phyloP scores from a whole-genome alignment of 371 early-diverging fungal genomes.

The Mucor piriformis region DNA sequence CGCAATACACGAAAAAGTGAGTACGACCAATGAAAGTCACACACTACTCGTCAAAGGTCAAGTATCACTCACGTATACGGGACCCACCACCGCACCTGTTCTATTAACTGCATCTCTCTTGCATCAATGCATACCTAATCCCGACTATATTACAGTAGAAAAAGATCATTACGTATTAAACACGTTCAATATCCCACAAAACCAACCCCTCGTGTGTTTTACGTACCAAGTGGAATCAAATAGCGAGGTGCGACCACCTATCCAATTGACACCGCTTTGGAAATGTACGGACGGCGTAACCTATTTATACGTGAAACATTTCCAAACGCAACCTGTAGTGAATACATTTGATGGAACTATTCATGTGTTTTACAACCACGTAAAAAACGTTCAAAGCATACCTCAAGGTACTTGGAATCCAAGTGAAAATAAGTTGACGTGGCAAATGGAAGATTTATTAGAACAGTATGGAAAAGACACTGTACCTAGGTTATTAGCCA shows the following conservation, averaged over 20 bases:
- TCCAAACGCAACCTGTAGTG: background rate
- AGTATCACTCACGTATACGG: background rate
- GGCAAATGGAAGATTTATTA: constrained; percentile 12
- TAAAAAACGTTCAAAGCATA: constrained; percentile 17
- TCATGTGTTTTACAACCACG: background rate
- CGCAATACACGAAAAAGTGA: background rate
- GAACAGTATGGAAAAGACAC: background rate
- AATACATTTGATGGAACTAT: background rate
- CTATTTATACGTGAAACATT: constrained; percentile 16
- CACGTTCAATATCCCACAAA: background rate
- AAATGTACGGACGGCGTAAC: constrained; percentile 6
- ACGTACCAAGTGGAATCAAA: background rate
- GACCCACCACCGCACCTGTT: background rate
- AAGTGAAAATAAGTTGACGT: constrained; percentile 1
- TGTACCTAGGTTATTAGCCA: constrained; percentile 9
- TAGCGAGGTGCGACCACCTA: background rate
- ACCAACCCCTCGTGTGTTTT: background rate
- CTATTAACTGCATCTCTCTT: background rate
- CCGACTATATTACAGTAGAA: background rate
- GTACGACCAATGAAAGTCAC: background rate
- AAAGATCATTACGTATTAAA: background rate
- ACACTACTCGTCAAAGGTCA: background rate
- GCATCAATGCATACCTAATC: background rate
- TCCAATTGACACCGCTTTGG: constrained; percentile 10
- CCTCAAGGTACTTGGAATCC: constrained; percentile 23